Percentiles rank a stretch among this genome's conserved stretches.
phyloP scores from a whole-genome alignment of 2,329 filamentous ascomycete genomes.

The Penicillium sp. region DNA sequence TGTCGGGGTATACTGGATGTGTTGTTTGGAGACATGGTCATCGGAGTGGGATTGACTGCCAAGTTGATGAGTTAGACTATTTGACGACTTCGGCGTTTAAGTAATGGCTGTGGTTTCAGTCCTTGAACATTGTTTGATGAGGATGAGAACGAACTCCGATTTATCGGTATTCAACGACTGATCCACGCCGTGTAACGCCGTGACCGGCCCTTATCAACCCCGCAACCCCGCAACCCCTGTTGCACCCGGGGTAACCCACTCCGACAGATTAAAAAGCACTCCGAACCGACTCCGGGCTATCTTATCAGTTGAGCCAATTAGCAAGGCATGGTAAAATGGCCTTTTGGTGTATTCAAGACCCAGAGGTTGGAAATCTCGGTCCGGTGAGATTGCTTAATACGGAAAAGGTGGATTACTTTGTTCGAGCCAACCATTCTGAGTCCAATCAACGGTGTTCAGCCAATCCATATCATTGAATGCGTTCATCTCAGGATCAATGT shows the following conservation, averaged over 20 bases:
- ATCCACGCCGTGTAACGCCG: not conserved
- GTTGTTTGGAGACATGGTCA: not conserved
- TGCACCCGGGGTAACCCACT: not conserved
- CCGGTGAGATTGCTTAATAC: not conserved
- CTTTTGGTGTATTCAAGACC: no score
- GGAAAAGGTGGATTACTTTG: not conserved
- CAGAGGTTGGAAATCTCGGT: not conserved
- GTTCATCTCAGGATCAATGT: not conserved
- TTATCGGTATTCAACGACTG: not conserved
- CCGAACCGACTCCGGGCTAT: not conserved
- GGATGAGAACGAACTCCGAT: not conserved
- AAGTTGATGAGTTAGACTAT: not conserved
- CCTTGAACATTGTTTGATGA: not conserved
- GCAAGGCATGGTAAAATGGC: not conserved
- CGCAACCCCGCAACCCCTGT: not conserved
- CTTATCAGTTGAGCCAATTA: not conserved
- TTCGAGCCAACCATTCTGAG: not conserved
- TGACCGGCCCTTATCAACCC: not conserved
- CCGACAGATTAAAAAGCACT: not conserved
- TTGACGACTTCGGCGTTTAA: not conserved
- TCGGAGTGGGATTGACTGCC: not conserved
- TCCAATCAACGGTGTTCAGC: slow-evolving; percentile 2
- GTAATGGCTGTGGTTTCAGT: not conserved
- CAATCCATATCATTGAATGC: not conserved
- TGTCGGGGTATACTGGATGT: not conserved